A percentile compares a stretch with the other conserved stretches of the same genome.
phyloP scores from a whole-genome alignment of 352 stramenopile genomes.

The Pythium insidiosum region DNA sequence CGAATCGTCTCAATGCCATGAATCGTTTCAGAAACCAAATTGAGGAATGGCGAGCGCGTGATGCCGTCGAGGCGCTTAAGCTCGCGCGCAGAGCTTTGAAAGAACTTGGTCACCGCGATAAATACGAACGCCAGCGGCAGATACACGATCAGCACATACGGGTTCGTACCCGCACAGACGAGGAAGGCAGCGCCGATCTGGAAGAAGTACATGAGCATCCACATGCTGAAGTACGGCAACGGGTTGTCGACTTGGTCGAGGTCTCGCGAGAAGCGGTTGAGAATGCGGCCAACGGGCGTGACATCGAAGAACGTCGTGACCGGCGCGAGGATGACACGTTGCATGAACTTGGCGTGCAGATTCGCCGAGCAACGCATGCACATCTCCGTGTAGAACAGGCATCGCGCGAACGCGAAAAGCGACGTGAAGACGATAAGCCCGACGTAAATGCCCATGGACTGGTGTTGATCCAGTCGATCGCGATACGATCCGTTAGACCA shows the following conservation, averaged over 20 bases:
- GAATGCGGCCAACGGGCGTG: constrained; percentile 19
- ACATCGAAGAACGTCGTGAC: constrained; percentile 30
- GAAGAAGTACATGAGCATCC: constrained; percentile 32
- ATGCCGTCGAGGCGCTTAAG: constrained; percentile 92
- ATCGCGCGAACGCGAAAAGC: constrained; percentile 29
- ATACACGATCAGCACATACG: constrained; percentile 47
- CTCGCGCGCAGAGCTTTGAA: constrained; percentile 57
- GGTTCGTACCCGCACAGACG: constrained; percentile 35
- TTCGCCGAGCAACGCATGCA: constrained; percentile 36
- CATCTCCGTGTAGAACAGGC: constrained; percentile 34
- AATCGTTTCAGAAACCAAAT: constrained; percentile 86
- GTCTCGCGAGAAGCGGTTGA: constrained; percentile 32
- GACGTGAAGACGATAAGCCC: constrained; percentile 22
- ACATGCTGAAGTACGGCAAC: constrained; percentile 43
- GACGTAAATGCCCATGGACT: constrained; percentile 27
- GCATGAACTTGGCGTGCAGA: constrained; percentile 33
- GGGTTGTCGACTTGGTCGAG: constrained; percentile 36
- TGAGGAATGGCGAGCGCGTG: constrained; percentile 81
- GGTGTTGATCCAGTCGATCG: constrained; percentile 19
- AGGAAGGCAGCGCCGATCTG: constrained; percentile 7
- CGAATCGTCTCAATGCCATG: constrained; percentile 89
- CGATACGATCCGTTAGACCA: constrained; percentile 27
- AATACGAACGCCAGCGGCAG: constrained; percentile 26
- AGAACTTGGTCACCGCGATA: constrained; percentile 61
- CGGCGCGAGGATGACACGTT: constrained; percentile 23